Evolutionary conservation across 139 green algal genomes (phyloP).

Genomic region (Edaphochlamys debaryana): DNA sequence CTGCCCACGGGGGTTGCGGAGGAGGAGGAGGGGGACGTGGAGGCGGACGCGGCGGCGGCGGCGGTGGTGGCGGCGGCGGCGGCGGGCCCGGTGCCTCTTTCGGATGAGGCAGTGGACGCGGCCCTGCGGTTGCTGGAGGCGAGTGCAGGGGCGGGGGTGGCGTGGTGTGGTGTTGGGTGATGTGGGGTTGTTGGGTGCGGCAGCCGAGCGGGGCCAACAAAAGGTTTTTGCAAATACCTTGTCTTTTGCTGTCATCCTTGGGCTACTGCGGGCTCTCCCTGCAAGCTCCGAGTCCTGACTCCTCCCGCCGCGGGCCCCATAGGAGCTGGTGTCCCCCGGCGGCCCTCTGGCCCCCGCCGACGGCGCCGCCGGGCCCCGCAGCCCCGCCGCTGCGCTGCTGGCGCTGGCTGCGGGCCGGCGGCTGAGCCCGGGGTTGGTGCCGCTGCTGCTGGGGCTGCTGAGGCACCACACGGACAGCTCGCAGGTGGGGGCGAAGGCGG

Average conservation of each 20-base stretch:
- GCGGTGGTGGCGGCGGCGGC: conserved; percentile 19
- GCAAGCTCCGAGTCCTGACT: too few species aligned
- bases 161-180: background rate
- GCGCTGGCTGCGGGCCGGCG: background rate
- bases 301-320: too few species aligned
- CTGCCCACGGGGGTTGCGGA: background rate
- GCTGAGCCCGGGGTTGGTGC: background rate
- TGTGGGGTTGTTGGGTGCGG: too few species aligned
- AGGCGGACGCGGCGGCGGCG: background rate
- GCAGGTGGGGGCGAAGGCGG: background rate
- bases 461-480: conserved; percentile 1
- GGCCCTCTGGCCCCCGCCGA: background rate
- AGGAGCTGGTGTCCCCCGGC: background rate
- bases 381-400: conserved; percentile 5
- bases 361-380: background rate
- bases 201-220: too few species aligned
- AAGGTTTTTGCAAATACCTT: too few species aligned
- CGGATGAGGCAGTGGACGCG: conserved; percentile 20
- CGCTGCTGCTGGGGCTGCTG: conserved; percentile 33
- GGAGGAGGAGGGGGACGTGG: background rate
- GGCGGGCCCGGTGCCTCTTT: conserved; percentile 2
- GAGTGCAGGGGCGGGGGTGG: too few species aligned
- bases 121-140: conserved; percentile 18
- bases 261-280: too few species aligned
- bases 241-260: too few species aligned